Evolutionary conservation across 768 basidiomycete species (phyloP).

Genomic region (Cyclocybe aegerita): DNA sequence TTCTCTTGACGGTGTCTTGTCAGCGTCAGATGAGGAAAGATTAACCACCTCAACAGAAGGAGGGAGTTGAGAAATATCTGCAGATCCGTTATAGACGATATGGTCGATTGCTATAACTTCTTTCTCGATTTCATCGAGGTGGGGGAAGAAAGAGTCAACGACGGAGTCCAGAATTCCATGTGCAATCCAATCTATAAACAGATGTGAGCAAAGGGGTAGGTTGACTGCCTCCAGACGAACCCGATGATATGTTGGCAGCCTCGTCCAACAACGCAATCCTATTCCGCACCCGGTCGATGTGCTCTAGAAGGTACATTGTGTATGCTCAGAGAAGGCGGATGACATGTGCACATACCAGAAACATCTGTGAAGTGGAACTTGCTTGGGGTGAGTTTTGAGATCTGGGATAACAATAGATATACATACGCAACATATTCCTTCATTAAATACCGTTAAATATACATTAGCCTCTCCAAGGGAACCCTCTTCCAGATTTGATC

Average conservation of each 20-base stretch:
- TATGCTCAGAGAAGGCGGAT: neutral
- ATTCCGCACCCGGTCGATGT: conserved; percentile 73
- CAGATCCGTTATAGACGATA: conserved; percentile 49
- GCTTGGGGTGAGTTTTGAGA: neutral
- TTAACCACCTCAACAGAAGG: conserved; percentile 3
- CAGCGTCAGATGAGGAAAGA: neutral
- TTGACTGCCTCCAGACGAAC: conserved; percentile 33
- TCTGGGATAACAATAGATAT: conserved; percentile 19
- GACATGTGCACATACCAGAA: conserved; percentile 43
- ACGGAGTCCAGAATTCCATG: conserved; percentile 91
- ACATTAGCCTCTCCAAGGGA: conserved; percentile 75
- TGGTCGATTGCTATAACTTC: conserved; percentile 81
- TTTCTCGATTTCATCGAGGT: conserved; percentile 75
- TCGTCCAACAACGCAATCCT: conserved; percentile 65
- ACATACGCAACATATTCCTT: conserved; percentile 79
- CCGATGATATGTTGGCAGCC: conserved; percentile 68
- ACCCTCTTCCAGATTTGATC: conserved; percentile 34
- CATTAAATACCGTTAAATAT: conserved; percentile 87
- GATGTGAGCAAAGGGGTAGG: neutral
- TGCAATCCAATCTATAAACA: conserved; percentile 81
- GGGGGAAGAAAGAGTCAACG: conserved; percentile 90
- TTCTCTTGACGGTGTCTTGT: neutral
- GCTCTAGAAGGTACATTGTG: conserved; percentile 47
- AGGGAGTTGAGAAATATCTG: neutral
- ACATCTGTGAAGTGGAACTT: conserved; percentile 93